Evolutionary conservation across 2,329 filamentous ascomycete genomes (phyloP).

Genomic region (Beauveria sp.): DNA sequence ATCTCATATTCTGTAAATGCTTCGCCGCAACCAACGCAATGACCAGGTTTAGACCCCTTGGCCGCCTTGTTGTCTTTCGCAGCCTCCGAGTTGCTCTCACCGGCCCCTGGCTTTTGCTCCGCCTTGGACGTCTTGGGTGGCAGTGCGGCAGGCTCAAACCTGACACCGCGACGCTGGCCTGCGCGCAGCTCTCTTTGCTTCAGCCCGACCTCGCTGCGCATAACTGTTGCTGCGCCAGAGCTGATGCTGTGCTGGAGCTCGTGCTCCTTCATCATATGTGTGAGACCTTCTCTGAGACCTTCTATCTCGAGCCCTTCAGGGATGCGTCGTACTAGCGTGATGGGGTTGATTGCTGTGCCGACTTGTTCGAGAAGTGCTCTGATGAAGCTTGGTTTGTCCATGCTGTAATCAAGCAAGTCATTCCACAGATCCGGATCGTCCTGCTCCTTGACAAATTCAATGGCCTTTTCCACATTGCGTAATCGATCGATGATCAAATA

Average conservation of each 20-base stretch:
- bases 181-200: slow-evolving; percentile 74
- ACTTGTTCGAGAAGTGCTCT: slow-evolving; percentile 86
- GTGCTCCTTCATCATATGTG: slow-evolving; percentile 88
- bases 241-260: slow-evolving; percentile 93
- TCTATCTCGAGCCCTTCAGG: slow-evolving; percentile 90
- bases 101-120: slow-evolving; percentile 18
- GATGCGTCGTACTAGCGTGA: slow-evolving; percentile 81
- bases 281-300: slow-evolving; percentile 78
- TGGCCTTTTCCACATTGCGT: slow-evolving; percentile 83
- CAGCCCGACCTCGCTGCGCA: slow-evolving; percentile 77
- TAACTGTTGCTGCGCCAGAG: slow-evolving; percentile 76
- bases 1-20: slow-evolving; percentile 53
- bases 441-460: slow-evolving; percentile 88
- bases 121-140: slow-evolving; percentile 35
- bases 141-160: slow-evolving; percentile 58
- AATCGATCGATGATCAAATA: slow-evolving; percentile 92
- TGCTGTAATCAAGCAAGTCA: slow-evolving; percentile 86
- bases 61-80: slow-evolving; percentile 17
- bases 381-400: slow-evolving; percentile 96
- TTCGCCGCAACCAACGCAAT: slow-evolving; percentile 51
- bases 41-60: slow-evolving; percentile 37
- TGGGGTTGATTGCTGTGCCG: slow-evolving; percentile 86
- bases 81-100: slow-evolving; percentile 15
- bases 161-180: slow-evolving; percentile 78
- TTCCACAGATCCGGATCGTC: slow-evolving; percentile 92